These are phyloP conservation scores for Tagetes patula DNA, from an alignment of 129 eudicot species.

Conservation along the genomic window DNA sequence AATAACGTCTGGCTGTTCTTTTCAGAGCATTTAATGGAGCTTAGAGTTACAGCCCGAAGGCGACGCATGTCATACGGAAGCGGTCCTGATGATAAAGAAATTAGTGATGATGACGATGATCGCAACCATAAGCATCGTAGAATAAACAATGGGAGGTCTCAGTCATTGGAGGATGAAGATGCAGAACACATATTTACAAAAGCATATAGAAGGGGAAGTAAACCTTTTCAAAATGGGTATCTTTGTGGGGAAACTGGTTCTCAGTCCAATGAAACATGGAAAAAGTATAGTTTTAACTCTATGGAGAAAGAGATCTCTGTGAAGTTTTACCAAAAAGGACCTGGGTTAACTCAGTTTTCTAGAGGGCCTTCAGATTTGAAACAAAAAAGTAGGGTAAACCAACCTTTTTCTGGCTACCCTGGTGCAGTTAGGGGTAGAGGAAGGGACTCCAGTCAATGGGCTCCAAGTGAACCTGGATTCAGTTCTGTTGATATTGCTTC, in stretches of 20 bases:
- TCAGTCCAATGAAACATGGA: constrained; percentile 55
- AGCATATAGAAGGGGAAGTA: constrained; percentile 60
- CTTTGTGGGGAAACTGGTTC: constrained; percentile 47
- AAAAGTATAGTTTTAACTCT: constrained; percentile 34
- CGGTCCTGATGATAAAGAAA: constrained; percentile 80
- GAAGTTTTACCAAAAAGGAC: constrained; percentile 62
- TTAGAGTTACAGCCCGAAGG: constrained; percentile 54
- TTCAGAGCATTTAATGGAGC: constrained; percentile 55
- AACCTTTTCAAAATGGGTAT: constrained; percentile 65
- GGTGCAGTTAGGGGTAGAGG: constrained; percentile 76
- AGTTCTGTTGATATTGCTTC: constrained; percentile 62
- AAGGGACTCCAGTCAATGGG: constrained; percentile 61
- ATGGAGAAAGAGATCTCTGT: constrained; percentile 30
- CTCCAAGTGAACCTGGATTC: constrained; percentile 59
- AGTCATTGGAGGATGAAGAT: constrained; percentile 59
- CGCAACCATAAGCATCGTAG: constrained; percentile 99
- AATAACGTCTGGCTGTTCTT: not conserved
- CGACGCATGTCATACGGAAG: constrained; percentile 42
- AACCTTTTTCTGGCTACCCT: constrained; percentile 34
- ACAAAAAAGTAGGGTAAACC: constrained; percentile 42
- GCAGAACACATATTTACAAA: constrained; percentile 55
- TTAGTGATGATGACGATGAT: constrained; percentile 96
- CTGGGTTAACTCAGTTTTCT: constrained; percentile 42
- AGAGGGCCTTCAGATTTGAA: constrained; percentile 55
- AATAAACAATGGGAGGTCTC: constrained; percentile 61